phyloP scores from a whole-genome alignment of 805 yeast species.

The Kuraishia cidri region DNA sequence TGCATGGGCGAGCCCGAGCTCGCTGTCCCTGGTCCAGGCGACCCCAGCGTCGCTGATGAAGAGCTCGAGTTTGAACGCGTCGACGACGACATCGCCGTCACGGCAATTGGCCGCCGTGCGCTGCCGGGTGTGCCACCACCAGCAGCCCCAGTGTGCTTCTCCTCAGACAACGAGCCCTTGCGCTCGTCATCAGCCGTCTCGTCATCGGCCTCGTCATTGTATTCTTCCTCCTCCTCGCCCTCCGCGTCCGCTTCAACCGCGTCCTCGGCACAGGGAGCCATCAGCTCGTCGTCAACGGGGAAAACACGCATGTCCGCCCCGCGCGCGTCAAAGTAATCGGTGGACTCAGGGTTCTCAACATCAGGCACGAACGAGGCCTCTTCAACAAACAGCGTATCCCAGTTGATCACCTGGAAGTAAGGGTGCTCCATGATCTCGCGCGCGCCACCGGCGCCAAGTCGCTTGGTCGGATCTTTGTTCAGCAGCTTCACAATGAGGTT shows the following conservation, averaged over 20 bases:
- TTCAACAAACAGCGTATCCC: slow-evolving; percentile 64
- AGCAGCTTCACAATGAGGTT: slow-evolving; percentile 64
- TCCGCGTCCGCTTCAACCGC: slow-evolving; percentile 22
- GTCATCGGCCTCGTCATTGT: slow-evolving; percentile 5
- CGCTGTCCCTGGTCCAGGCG: slow-evolving; percentile 11
- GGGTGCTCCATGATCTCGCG: slow-evolving; percentile 74
- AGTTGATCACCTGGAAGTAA: slow-evolving; percentile 62
- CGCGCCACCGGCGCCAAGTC: slow-evolving; percentile 77
- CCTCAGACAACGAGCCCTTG: neutral
- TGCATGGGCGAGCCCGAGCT: neutral
- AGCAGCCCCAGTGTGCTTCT: slow-evolving; percentile 4
- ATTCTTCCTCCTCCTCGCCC: slow-evolving; percentile 18
- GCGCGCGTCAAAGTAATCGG: slow-evolving; percentile 85
- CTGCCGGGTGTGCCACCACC: slow-evolving; percentile 1
- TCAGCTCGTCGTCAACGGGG: slow-evolving; percentile 33
- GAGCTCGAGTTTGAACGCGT: slow-evolving; percentile 13
- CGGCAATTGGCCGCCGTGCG: neutral
- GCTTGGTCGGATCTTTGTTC: slow-evolving; percentile 47
- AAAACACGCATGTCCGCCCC: slow-evolving; percentile 74
- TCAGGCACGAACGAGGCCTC: slow-evolving; percentile 81
- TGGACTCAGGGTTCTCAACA: slow-evolving; percentile 71
- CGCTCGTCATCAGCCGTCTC: neutral
- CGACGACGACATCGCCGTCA: neutral
- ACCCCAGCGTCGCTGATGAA: slow-evolving; percentile 13
- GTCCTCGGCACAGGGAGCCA: too few relatives aligned